Evolutionary conservation across 1,284 basidiomycete species (phyloP), one percentile per base, ranked within the genome.

Genomic region (Cryptococcus deneoformans): DNA sequence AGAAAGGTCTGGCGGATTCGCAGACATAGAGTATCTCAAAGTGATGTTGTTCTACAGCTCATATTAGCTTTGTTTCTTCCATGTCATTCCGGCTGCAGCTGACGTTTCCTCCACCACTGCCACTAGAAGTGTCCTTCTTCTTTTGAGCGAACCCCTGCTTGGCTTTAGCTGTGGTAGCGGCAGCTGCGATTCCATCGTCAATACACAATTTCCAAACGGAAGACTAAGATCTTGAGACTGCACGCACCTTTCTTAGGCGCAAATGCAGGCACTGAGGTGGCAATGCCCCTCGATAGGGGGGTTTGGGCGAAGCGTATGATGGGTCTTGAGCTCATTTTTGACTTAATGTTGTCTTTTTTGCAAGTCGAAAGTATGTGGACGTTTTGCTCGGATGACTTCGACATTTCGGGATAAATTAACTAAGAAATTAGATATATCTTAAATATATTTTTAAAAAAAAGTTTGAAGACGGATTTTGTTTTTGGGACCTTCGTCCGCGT

Each of bases 1-100:
- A 29, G 63, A 57, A 34, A 72, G 58, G 46, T 73, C 68, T 16
- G 71, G 64, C 1, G 60, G 40, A 36, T 61, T 57, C 34, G 56
- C 46, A 11, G 67, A 64, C 53, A 70, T 64, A 14, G 59, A 40
- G 24, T 67, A 69, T 29, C 54, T 52, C 46, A 75, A 53, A 4
- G 56, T 59, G 20, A 72, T 45, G 14, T 45, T 53, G 6, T 46
- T 29, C 53, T 57, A 36, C 16, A 11, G 42, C 9, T 53, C 46
- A 49, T 16, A 12, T 36, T 14, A 7, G 9, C n/a, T 8, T 8
- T 35, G 36, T 34, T 40, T 46, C 36, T 50, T 34, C 57, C 44
- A 44, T 35, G 16, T 42, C 20, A 5, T 7, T 42, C 12, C 0
- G 14, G 39, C 12, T 14, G 16, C 36, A 6, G n/a, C 16, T 42